These are phyloP conservation scores for Lipomyces spencermartinsiae DNA, from an alignment of 805 yeast genomes.

Conservation along the genomic window DNA sequence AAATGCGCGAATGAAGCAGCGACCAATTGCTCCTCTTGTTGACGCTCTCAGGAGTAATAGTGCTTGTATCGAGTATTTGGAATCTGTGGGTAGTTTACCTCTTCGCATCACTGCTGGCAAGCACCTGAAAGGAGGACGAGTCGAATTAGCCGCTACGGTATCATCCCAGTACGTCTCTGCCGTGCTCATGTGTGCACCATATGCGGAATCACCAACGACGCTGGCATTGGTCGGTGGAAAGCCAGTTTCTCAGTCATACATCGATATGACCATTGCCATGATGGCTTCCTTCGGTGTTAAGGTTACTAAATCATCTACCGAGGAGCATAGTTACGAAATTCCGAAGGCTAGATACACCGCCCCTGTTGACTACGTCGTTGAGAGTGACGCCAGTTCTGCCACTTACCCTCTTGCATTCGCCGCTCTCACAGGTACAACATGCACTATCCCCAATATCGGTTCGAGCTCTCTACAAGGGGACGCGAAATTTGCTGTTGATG, in stretches of 20 bases:
- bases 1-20: conserved; percentile 94
- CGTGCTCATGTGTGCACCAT: conserved; percentile 96
- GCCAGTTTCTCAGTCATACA: conserved; percentile 93
- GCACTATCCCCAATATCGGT: conserved; percentile 95
- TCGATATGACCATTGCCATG: conserved; percentile 96
- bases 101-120: conserved; percentile 70
- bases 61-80: conserved; percentile 71
- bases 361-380: conserved; percentile 86
- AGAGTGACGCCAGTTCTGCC: conserved; percentile 97
- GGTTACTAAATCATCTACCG: conserved; percentile 72
- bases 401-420: conserved; percentile 98
- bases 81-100: conserved; percentile 84
- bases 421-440: conserved; percentile 91
- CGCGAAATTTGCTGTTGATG: conserved; percentile 94
- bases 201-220: conserved; percentile 86
- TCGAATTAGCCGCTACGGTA: conserved; percentile 93
- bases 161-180: conserved; percentile 98
- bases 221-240: conserved; percentile 91
- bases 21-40: conserved; percentile 96
- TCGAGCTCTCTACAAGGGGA: conserved; percentile 93
- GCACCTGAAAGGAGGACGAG: conserved; percentile 85
- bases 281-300: conserved; percentile 87
- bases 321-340: conserved; percentile 85
- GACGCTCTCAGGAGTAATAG: conserved; percentile 89
- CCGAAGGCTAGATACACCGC: conserved; percentile 82